Evolutionary conservation across 106 monocot species (phyloP).

Genomic region (Dendrobium nobile): DNA sequence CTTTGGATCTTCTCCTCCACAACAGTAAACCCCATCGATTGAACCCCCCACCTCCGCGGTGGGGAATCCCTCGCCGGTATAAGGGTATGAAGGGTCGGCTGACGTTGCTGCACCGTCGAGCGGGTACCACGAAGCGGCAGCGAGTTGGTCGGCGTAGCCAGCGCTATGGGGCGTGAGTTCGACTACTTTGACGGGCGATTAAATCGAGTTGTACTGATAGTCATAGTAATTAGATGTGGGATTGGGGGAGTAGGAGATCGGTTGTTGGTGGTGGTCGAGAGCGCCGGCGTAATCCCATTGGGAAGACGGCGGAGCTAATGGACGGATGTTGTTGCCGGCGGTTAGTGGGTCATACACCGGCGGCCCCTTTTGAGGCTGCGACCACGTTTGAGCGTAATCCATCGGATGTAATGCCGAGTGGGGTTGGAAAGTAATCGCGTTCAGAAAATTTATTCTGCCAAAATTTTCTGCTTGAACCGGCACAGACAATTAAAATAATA

Average conservation of each 20-base stretch:
- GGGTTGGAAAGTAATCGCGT: too few species aligned
- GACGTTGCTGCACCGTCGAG: background rate
- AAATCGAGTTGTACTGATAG: background rate
- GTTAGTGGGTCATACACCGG: background rate
- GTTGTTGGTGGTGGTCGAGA: background rate
- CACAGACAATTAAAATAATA: too few species aligned
- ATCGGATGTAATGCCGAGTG: background rate
- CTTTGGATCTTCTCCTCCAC: background rate
- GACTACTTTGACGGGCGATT: too few species aligned
- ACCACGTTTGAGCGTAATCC: background rate
- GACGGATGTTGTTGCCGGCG: background rate
- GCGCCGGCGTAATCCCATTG: background rate
- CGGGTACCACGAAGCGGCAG: background rate
- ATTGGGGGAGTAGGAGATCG: background rate
- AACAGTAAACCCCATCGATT: background rate
- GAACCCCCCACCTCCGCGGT: background rate
- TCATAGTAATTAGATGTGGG: background rate
- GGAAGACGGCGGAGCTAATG: background rate
- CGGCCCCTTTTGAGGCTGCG: background rate
- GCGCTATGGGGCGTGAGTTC: background rate
- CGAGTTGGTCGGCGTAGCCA: background rate
- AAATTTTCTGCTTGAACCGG: too few species aligned
- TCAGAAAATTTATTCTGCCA: too few species aligned
- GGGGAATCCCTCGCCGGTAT: background rate
- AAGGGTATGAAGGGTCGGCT: background rate